Evolutionary conservation across 345 rosid genomes (phyloP).

Genomic region (Excoecaria cochinchinensis): DNA sequence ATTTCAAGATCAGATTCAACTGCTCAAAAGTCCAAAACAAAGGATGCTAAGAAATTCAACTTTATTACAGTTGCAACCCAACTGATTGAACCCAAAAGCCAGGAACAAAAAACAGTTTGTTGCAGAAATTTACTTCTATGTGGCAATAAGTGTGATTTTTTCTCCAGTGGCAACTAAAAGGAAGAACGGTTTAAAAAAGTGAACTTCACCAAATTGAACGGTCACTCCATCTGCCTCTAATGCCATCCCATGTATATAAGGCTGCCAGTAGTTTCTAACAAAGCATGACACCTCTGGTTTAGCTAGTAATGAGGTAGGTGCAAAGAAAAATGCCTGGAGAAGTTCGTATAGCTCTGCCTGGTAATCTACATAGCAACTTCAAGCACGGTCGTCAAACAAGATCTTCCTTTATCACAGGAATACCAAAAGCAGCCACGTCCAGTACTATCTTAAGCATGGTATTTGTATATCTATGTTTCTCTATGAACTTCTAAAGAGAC

Average conservation of each 20-base stretch:
- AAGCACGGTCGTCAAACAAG: not conserved
- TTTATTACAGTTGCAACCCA: not conserved
- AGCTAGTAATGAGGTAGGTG: not conserved
- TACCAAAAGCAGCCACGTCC: not conserved
- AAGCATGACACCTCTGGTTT: not conserved
- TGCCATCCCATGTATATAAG: not conserved
- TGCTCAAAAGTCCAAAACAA: not conserved
- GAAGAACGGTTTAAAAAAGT: not conserved
- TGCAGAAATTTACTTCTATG: conserved; percentile 4
- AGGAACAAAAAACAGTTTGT: not conserved
- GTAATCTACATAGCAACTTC: not conserved
- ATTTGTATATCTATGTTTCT: conserved; percentile 1
- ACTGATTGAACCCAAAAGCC: too few species aligned
- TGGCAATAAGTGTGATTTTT: conserved; percentile 4
- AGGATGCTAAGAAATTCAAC: not conserved
- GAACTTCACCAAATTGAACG: not conserved
- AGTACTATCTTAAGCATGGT: not conserved
- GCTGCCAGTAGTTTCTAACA: not conserved
- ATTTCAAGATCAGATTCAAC: not conserved
- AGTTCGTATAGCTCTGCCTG: not conserved
- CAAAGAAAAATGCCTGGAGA: not conserved
- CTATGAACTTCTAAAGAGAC: conserved; percentile 41
- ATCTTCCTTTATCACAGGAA: not conserved
- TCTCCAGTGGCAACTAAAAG: conserved; percentile 9
- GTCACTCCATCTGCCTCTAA: not conserved